Base-by-base conservation (phyloP, 1,139 yeast genomes). In the Wickerhamomyces sp. region DNA sequence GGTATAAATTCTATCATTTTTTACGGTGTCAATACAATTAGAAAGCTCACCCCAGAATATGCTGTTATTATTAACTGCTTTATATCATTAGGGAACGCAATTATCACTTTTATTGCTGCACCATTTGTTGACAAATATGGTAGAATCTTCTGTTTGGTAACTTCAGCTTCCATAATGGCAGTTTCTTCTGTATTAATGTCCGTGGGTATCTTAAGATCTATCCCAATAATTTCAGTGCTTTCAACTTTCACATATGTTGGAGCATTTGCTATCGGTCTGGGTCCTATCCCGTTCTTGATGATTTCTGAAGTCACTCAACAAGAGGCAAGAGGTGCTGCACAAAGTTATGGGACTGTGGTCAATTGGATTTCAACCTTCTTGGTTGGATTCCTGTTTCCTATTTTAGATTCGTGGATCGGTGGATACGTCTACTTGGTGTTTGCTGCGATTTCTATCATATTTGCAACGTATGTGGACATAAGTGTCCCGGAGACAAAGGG, bases 1-100 rank as follows among this genome's bases (percentile, higher is more conserved):
- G 98, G 98, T 21, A 86, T 92, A 57, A 92, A 92, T 61, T 79
- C 96, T 1, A 88, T 92, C 45, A 78, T 90, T 20, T 88, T 90
- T 59, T 92, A 90, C 59, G 97, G 98, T 4, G 96, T 89, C 4
- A 76, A 87, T 7, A 85, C 90, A 4, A 69, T 92, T 40, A 71
- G 82, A 16, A 67, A 76, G 7, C 68, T 84, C 3, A 72, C 86
- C 50, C 96, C 97, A 3, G 65, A 73, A 17, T 70, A 76, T 42
- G 83, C 96, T 3, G 74, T 85, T 9, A 53, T 71, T 25, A 76
- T 89, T 45, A 89, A 88, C 56, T 80, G 92, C 52, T 59, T 80
- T 39, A 82, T 92, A 29, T 84, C 96, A 2, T 53, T 78, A 4
- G 73, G 83, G 5, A 90, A 90, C 57, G 80, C 83, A 21, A 64